Conservation (phyloP, 805 yeast species). For the Schwanniomyces polymorphus region DNA sequence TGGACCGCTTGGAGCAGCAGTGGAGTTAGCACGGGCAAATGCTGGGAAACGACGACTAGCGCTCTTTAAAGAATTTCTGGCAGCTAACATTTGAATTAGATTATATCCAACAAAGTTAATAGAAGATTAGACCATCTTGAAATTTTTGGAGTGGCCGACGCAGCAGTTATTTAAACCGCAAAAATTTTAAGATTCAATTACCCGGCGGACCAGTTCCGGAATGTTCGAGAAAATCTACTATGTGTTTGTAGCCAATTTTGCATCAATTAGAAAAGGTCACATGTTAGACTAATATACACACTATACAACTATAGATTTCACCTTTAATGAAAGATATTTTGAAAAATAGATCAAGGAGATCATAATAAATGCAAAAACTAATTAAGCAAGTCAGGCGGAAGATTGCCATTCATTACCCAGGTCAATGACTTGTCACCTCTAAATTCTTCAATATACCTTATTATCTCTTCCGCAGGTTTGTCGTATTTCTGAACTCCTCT, state of each 20-base stretch:
- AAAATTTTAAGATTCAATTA: slow-evolving; percentile 7
- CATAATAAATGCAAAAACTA: not conserved
- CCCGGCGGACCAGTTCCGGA: slow-evolving; percentile 8
- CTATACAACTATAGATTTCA: not conserved
- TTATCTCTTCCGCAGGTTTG: slow-evolving; percentile 41
- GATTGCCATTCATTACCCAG: slow-evolving; percentile 49
- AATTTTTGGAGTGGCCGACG: slow-evolving; percentile 5
- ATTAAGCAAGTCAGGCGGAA: slow-evolving; percentile 30
- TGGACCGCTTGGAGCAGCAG: slow-evolving; percentile 42
- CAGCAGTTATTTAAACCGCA: slow-evolving; percentile 4
- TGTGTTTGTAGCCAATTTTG: not conserved
- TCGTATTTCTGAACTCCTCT: slow-evolving; percentile 40
- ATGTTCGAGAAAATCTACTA: slow-evolving; percentile 7
- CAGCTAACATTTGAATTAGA: slow-evolving; percentile 35
- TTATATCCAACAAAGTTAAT: slow-evolving; percentile 1
- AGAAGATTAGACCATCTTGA: not conserved
- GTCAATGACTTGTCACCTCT: slow-evolving; percentile 44
- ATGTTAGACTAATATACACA: not conserved
- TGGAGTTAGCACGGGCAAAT: slow-evolving; percentile 28
- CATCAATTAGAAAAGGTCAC: not conserved
- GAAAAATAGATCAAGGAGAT: not conserved
- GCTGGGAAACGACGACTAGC: slow-evolving; percentile 35
- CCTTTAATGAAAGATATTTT: no score
- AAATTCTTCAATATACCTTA: slow-evolving; percentile 39
- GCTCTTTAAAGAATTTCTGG: slow-evolving; percentile 39